Percentiles rank a stretch among this genome's conserved stretches.
Conservation (phyloP, 805 yeast species). For the Ogataea nakhonphanomensis region DNA sequence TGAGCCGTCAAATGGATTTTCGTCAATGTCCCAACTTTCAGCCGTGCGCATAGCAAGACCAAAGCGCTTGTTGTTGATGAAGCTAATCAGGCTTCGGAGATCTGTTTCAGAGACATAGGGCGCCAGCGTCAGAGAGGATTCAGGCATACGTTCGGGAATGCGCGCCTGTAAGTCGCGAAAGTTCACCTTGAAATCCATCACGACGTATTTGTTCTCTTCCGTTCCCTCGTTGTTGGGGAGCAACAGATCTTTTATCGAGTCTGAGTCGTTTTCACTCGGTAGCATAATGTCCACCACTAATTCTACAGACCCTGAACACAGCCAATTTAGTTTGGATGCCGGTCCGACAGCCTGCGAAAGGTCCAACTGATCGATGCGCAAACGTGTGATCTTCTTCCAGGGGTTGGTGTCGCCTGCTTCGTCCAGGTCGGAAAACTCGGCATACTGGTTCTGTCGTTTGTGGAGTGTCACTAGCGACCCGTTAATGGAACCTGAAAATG, state of each 20-base stretch:
- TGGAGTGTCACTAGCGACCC: slow-evolving; percentile 75
- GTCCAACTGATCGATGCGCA: slow-evolving; percentile 39
- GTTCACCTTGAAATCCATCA: slow-evolving; percentile 63
- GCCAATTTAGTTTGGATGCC: slow-evolving; percentile 61
- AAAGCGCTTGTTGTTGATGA: slow-evolving; percentile 47
- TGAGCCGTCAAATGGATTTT: slow-evolving; percentile 29
- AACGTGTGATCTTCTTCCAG: slow-evolving; percentile 50
- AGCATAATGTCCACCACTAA: slow-evolving; percentile 69
- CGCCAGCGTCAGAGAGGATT: slow-evolving; percentile 47
- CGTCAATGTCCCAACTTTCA: slow-evolving; percentile 15
- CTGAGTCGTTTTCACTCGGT: slow-evolving; percentile 46
- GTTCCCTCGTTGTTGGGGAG: slow-evolving; percentile 15
- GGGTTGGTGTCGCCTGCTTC: slow-evolving; percentile 31
- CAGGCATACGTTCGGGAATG: slow-evolving; percentile 47
- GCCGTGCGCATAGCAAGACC: slow-evolving; percentile 24
- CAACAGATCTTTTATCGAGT: slow-evolving; percentile 14
- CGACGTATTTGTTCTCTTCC: slow-evolving; percentile 48
- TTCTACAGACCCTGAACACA: slow-evolving; percentile 67
- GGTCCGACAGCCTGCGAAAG: slow-evolving; percentile 26
- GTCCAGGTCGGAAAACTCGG: slow-evolving; percentile 37
- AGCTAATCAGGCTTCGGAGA: slow-evolving; percentile 57
- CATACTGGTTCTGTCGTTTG: slow-evolving; percentile 60
- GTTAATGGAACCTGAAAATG: slow-evolving; percentile 70
- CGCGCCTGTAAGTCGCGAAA: slow-evolving; percentile 61
- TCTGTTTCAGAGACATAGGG: slow-evolving; percentile 59